A percentile compares a stretch with the other conserved stretches of the same genome.
Conservation (phyloP, 371 early-diverging fungal genomes). For the Saksenaea vasiformis region DNA sequence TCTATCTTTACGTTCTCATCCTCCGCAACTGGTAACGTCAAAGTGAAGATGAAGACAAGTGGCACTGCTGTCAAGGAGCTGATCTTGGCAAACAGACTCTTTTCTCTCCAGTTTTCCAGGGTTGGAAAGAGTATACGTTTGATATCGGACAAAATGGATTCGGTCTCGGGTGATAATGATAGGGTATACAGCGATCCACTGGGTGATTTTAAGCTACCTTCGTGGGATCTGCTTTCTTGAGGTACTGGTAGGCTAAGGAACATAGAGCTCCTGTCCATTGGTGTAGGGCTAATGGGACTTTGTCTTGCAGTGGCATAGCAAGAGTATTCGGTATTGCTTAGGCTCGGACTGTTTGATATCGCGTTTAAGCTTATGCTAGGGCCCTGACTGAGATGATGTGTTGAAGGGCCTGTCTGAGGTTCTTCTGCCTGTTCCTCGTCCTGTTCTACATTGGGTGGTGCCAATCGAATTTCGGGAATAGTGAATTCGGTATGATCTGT, state of each 20-base stretch:
- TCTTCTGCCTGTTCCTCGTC: background rate
- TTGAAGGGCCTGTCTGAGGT: background rate
- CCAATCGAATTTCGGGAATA: conserved; percentile 45
- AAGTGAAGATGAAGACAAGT: conserved; percentile 51
- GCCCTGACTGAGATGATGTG: background rate
- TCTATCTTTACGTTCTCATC: conserved; percentile 37
- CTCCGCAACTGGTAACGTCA: conserved; percentile 66
- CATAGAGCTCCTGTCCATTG: background rate
- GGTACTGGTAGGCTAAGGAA: conserved; percentile 1
- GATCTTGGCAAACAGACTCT: conserved; percentile 53
- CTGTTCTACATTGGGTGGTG: conserved; percentile 25
- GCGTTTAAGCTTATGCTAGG: conserved; percentile 10
- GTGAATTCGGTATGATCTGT: conserved; percentile 12
- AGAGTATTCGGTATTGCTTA: conserved; percentile 27
- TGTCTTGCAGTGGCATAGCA: conserved; percentile 34
- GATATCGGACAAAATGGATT: background rate
- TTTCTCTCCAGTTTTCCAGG: conserved; percentile 49
- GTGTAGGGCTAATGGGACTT: conserved; percentile 9
- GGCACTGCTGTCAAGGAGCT: conserved; percentile 62
- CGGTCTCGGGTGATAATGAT: background rate
- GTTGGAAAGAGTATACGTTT: conserved; percentile 55
- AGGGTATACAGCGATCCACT: background rate
- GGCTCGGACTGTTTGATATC: conserved; percentile 18
- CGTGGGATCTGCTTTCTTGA: background rate
- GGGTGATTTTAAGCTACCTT: background rate